Evolutionary conservation across 1,284 basidiomycete species (phyloP).

Genomic region (Coniferiporia weirii): DNA sequence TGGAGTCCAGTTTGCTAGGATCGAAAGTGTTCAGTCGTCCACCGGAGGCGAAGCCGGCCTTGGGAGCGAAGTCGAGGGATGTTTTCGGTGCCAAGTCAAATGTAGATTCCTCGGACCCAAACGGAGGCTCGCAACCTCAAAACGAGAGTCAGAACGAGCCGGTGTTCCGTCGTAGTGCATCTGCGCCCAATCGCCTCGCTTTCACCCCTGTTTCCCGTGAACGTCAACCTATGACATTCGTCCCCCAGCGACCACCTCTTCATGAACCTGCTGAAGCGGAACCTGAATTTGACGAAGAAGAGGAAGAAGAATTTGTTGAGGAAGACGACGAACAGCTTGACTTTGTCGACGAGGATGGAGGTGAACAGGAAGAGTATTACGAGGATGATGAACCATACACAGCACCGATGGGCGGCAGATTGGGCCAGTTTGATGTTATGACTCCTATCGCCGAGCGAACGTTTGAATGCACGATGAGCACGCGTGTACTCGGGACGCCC

Average conservation of each 20-base stretch:
- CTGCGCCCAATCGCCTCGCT: not conserved
- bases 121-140: conserved; percentile 1
- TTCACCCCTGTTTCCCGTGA: conserved; percentile 12
- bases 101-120: not conserved
- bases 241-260: not conserved
- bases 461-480: conserved; percentile 73
- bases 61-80: conserved; percentile 25
- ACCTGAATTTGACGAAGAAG: conserved; percentile 27
- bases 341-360: conserved; percentile 14
- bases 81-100: conserved; percentile 27
- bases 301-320: conserved; percentile 31
- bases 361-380: conserved; percentile 30
- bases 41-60: conserved; percentile 19
- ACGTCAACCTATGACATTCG: conserved; percentile 3
- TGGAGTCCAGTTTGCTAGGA: not conserved
- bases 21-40: conserved; percentile 62
- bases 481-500: conserved; percentile 43
- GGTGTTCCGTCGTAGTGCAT: conserved; percentile 15
- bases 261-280: not conserved
- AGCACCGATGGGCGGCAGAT: conserved; percentile 63
- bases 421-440: conserved; percentile 81
- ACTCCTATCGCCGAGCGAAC: conserved; percentile 94
- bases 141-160: not conserved
- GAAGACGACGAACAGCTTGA: conserved; percentile 23
- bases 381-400: conserved; percentile 40